These are phyloP conservation scores for Cryptococcus depauperatus DNA, from an alignment of 1,284 basidiomycete genomes.

Conservation along the genomic window DNA sequence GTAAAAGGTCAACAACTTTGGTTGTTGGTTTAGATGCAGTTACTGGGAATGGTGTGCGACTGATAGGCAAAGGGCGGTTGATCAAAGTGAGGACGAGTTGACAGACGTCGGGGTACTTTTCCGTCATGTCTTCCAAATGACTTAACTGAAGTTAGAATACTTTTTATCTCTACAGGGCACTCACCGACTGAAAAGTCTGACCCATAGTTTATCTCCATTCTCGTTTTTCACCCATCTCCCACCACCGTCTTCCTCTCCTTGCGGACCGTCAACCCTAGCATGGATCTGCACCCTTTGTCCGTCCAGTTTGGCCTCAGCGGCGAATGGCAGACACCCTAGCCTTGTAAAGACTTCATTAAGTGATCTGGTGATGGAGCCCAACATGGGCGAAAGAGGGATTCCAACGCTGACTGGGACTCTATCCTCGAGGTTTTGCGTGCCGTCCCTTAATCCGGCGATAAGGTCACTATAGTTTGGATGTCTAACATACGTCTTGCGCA, in stretches of 20 bases:
- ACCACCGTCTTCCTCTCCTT: slow-evolving; percentile 41
- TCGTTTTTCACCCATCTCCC: slow-evolving; percentile 46
- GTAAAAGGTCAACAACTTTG: slow-evolving; percentile 26
- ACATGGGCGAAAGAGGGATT: slow-evolving; percentile 49
- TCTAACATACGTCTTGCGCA: slow-evolving; percentile 71
- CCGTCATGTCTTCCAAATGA: slow-evolving; percentile 87
- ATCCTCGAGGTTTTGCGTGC: slow-evolving; percentile 54
- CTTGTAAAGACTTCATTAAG: slow-evolving; percentile 72
- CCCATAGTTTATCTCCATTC: slow-evolving; percentile 46
- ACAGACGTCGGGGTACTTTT: slow-evolving; percentile 85
- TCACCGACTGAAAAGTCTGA: slow-evolving; percentile 69
- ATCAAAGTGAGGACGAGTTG: slow-evolving; percentile 50
- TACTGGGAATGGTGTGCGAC: slow-evolving; percentile 21
- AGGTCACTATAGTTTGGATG: slow-evolving; percentile 85
- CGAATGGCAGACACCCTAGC: slow-evolving; percentile 60
- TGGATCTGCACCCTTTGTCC: slow-evolving; percentile 83
- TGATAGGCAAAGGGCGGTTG: slow-evolving; percentile 35
- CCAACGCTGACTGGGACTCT: slow-evolving; percentile 66
- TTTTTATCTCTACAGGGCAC: background rate
- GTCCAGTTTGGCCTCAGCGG: slow-evolving; percentile 75
- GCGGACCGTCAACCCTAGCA: slow-evolving; percentile 45
- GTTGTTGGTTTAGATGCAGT: slow-evolving; percentile 12
- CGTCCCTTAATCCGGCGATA: slow-evolving; percentile 56
- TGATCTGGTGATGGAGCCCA: slow-evolving; percentile 59
- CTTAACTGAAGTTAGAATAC: slow-evolving; percentile 10